Conservation (phyloP, 495 filamentous ascomycete species). For the Penicillium simplicissimum region DNA sequence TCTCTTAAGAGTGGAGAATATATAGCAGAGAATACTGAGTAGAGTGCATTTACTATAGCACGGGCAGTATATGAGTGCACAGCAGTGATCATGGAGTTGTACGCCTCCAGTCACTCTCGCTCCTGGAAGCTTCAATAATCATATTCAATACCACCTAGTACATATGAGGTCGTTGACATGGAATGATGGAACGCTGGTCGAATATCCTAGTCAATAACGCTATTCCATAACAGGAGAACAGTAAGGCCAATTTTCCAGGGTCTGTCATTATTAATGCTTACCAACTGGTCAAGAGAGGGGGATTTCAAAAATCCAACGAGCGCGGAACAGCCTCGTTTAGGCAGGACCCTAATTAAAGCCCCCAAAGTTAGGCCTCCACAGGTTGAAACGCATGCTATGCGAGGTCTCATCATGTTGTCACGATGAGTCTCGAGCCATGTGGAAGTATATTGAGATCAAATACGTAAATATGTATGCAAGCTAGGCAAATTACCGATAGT, state of each 20-base stretch:
- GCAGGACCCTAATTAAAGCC: constrained; percentile 10
- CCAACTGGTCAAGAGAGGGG: background rate
- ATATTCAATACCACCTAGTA: background rate
- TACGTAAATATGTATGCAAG: background rate
- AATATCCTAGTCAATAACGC: background rate
- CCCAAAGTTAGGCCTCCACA: constrained; percentile 7
- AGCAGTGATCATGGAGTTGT: background rate
- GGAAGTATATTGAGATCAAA: background rate
- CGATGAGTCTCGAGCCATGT: background rate
- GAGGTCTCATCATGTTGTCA: background rate
- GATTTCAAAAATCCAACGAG: background rate
- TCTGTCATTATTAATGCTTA: background rate
- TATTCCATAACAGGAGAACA: background rate
- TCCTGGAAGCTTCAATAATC: background rate
- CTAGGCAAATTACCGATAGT: background rate
- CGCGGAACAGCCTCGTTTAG: constrained; percentile 5
- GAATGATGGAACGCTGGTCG: background rate
- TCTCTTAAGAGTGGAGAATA: background rate
- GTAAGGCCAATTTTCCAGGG: background rate
- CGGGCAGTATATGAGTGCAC: background rate
- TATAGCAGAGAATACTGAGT: background rate
- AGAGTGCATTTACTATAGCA: background rate
- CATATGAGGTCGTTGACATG: background rate
- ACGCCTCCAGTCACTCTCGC: background rate
- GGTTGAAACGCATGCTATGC: background rate